A percentile compares a stretch with the other conserved stretches of the same genome.
Evolutionary conservation across 768 basidiomycete genomes (phyloP).

Genomic region (Serendipita sp.): DNA sequence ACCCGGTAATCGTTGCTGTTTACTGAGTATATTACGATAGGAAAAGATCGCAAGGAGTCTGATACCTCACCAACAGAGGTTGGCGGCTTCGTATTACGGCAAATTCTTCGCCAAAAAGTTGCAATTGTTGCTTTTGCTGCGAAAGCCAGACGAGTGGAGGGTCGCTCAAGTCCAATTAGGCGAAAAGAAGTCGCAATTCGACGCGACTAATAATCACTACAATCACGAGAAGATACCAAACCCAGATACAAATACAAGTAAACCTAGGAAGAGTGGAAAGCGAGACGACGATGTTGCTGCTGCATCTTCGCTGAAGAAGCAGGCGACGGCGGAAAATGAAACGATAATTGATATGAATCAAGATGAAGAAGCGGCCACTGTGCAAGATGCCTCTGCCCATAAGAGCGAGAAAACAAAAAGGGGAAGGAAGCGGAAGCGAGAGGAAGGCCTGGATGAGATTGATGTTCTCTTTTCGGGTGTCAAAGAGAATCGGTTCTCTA

Average conservation of each 20-base stretch:
- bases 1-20: neutral
- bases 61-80: conserved; percentile 46
- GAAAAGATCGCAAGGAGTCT: conserved; percentile 85
- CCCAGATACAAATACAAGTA: neutral
- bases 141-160: conserved; percentile 75
- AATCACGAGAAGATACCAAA: neutral
- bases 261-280: conserved; percentile 1
- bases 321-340: neutral
- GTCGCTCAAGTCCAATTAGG: conserved; percentile 33
- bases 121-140: conserved; percentile 58
- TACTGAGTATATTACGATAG: conserved; percentile 22
- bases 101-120: conserved; percentile 72
- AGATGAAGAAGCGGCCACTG: neutral
- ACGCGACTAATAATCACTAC: neutral
- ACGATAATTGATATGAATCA: neutral
- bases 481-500: conserved; percentile 10
- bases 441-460: conserved; percentile 54
- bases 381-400: too few relatives aligned
- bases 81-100: conserved; percentile 68
- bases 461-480: conserved; percentile 46
- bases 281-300: conserved; percentile 5
- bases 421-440: conserved; percentile 24
- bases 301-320: conserved; percentile 10
- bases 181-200: neutral
- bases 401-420: conserved; percentile 9